Conservation (phyloP, 2,329 filamentous ascomycete species). For the Hymenoscyphus salicellus region DNA sequence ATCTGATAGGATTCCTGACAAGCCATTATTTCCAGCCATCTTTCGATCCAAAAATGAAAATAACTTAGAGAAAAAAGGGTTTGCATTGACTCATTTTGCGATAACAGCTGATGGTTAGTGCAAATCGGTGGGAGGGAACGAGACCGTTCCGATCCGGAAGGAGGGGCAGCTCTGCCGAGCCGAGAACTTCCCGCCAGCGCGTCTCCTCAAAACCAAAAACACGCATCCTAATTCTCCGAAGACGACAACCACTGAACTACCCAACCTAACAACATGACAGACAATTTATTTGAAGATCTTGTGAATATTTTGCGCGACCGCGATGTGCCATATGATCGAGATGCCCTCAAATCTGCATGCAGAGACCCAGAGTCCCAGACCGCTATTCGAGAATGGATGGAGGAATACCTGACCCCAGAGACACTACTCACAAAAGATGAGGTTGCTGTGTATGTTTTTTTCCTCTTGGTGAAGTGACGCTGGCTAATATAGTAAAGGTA, state of each 20-base stretch:
- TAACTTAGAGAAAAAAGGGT: background rate
- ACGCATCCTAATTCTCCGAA: slow-evolving; percentile 20
- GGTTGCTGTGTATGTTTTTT: slow-evolving; percentile 46
- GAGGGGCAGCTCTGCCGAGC: slow-evolving; percentile 13
- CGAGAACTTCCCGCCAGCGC: slow-evolving; percentile 8
- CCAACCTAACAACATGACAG: slow-evolving; percentile 23
- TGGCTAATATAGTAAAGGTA: slow-evolving; percentile 43
- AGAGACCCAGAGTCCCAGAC: slow-evolving; percentile 26
- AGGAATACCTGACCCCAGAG: slow-evolving; percentile 47
- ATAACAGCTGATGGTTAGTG: background rate
- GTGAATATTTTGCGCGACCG: slow-evolving; percentile 30
- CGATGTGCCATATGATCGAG: slow-evolving; percentile 33
- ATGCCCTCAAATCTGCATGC: slow-evolving; percentile 29
- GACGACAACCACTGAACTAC: background rate
- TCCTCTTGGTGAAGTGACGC: background rate
- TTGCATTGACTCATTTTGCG: background rate
- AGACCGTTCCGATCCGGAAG: slow-evolving; percentile 2
- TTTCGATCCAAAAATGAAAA: slow-evolving; percentile 1
- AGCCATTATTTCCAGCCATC: slow-evolving; percentile 20
- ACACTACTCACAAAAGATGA: slow-evolving; percentile 55
- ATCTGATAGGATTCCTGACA: slow-evolving; percentile 19
- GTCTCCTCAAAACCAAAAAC: slow-evolving; percentile 20
- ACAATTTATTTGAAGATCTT: slow-evolving; percentile 27
- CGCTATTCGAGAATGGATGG: slow-evolving; percentile 46
- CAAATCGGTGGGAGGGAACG: background rate